These are phyloP conservation scores for Cladobotryum mycophilum DNA, from an alignment of 2,329 filamentous ascomycete genomes.

Conservation along the genomic window DNA sequence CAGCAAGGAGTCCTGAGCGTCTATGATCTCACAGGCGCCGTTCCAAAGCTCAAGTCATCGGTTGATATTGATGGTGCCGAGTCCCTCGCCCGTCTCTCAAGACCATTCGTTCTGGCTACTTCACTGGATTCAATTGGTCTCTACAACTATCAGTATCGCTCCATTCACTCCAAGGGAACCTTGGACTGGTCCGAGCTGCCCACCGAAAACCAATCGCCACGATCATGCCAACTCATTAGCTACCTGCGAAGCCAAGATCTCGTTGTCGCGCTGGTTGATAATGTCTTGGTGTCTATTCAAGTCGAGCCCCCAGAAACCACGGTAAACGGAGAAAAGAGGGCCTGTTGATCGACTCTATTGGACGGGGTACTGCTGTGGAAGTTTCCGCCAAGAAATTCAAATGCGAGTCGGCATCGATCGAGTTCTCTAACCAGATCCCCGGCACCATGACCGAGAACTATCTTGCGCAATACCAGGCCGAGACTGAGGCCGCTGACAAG, in stretches of 20 bases:
- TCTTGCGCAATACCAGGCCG: constrained; percentile 37
- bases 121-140: constrained; percentile 51
- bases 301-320: constrained; percentile 55
- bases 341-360: constrained; percentile 66
- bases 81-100: constrained; percentile 62
- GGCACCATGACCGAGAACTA: constrained; percentile 47
- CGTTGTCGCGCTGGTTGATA: constrained; percentile 57
- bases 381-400: constrained; percentile 28
- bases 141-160: constrained; percentile 64
- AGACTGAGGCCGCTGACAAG: constrained; percentile 42
- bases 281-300: constrained; percentile 62
- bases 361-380: constrained; percentile 49
- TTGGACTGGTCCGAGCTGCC: constrained; percentile 39
- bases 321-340: constrained; percentile 53
- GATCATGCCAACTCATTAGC: constrained; percentile 42
- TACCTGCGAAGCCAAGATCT: constrained; percentile 63
- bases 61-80: constrained; percentile 45
- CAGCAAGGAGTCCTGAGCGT: constrained; percentile 47
- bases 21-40: constrained; percentile 57
- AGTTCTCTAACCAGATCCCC: constrained; percentile 35
- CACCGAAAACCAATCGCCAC: constrained; percentile 28
- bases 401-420: constrained; percentile 23
- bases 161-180: constrained; percentile 46
- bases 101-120: constrained; percentile 58
- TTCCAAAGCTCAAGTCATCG: constrained; percentile 54